Percentiles rank a stretch among this genome's conserved stretches.
Evolutionary conservation across 139 green algal species (phyloP).

Genomic region (Chlamydomonas sp.): DNA sequence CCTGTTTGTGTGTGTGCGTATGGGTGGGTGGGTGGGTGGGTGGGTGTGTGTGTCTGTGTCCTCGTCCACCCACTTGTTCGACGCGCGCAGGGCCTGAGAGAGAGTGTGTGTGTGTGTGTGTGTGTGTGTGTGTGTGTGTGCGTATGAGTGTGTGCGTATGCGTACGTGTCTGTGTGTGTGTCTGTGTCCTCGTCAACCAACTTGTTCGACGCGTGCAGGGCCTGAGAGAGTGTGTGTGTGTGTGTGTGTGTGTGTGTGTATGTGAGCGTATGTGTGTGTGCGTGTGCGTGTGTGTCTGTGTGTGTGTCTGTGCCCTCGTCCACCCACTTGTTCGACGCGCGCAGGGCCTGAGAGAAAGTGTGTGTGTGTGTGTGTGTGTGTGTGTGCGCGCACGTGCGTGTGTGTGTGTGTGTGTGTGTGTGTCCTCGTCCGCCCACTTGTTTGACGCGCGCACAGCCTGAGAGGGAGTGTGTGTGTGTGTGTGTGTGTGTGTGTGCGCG

Average conservation of each 20-base stretch:
- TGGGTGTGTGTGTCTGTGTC: too few species aligned
- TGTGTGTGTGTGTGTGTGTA: too few species aligned
- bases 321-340: too few species aligned
- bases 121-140: background rate
- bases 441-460: too few species aligned
- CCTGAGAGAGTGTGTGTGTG: too few species aligned
- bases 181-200: too few species aligned
- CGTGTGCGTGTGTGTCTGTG: background rate
- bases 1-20: background rate
- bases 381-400: background rate
- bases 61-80: too few species aligned
- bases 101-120: background rate
- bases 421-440: too few species aligned
- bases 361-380: background rate
- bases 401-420: background rate
- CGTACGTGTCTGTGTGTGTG: too few species aligned
- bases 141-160: background rate
- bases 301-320: background rate
- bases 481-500: background rate
- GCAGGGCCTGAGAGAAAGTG: background rate
- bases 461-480: background rate
- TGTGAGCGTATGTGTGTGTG: too few species aligned
- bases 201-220: too few species aligned
- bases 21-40: background rate
- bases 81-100: too few species aligned